A percentile compares a stretch with the other conserved stretches of the same genome.
These are phyloP conservation scores for Ceratobasidium sp. DNA, from an alignment of 1,284 basidiomycete genomes.

Conservation along the genomic window DNA sequence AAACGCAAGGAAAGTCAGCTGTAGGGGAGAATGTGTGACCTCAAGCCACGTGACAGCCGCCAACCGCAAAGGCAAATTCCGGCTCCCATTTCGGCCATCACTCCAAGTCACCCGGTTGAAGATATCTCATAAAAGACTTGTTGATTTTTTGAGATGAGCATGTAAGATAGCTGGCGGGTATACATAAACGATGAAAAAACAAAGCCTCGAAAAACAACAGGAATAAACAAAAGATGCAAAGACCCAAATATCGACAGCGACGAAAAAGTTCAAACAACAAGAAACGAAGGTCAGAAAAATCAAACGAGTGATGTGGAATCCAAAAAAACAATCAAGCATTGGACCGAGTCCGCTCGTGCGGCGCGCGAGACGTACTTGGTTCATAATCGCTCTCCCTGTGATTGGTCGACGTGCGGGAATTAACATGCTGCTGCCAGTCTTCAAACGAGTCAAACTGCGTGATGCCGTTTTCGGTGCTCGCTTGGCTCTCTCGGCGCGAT, in stretches of 20 bases:
- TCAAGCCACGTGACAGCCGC: no score
- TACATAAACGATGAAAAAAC: slow-evolving; percentile 15
- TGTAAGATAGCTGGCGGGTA: slow-evolving; percentile 25
- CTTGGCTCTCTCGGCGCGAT: slow-evolving; percentile 75
- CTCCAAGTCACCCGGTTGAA: no score
- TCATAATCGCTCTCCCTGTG: slow-evolving; percentile 79
- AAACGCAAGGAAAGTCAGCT: no score
- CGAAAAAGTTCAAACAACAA: slow-evolving; percentile 56
- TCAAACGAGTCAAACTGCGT: slow-evolving; percentile 77
- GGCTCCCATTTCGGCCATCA: no score
- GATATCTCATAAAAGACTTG: no score
- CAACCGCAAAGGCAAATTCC: no score
- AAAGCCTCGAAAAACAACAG: slow-evolving; percentile 53
- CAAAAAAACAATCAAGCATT: slow-evolving; percentile 70
- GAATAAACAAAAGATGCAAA: slow-evolving; percentile 20
- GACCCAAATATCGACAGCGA: slow-evolving; percentile 47
- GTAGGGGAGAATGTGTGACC: no score
- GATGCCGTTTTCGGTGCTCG: slow-evolving; percentile 82
- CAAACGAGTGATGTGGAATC: slow-evolving; percentile 60
- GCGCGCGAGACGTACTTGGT: slow-evolving; percentile 60
- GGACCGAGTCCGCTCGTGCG: slow-evolving; percentile 71
- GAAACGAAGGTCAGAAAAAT: slow-evolving; percentile 67
- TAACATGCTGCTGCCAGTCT: slow-evolving; percentile 76
- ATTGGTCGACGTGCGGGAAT: slow-evolving; percentile 59
- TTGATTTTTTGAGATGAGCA: slow-evolving; percentile 5